Conservation (phyloP, 768 basidiomycete species). For the Pisolithus sp. region DNA sequence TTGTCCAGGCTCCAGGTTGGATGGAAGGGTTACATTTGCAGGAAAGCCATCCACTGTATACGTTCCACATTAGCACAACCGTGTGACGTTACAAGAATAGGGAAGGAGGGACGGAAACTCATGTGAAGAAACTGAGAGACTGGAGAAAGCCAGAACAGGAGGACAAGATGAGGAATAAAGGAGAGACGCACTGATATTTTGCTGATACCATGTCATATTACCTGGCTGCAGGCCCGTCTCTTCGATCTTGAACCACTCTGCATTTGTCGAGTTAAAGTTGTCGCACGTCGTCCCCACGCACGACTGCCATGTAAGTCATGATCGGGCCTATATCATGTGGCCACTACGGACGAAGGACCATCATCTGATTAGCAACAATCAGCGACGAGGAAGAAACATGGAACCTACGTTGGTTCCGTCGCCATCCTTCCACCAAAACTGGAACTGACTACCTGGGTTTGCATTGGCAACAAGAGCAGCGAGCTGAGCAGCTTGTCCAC, state of each 20-base stretch:
- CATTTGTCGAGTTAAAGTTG: constrained; percentile 49
- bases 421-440: constrained; percentile 51
- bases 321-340: constrained; percentile 60
- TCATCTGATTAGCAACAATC: not conserved
- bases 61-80: not conserved
- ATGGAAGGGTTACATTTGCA: constrained; percentile 40
- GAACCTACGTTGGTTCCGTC: constrained; percentile 30
- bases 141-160: not conserved
- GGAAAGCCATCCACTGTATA: constrained; percentile 34
- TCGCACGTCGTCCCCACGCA: constrained; percentile 55
- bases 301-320: constrained; percentile 66
- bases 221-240: constrained; percentile 40
- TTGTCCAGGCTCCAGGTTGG: constrained; percentile 54
- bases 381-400: not conserved
- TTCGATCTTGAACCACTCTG: constrained; percentile 72
- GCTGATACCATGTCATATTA: constrained; percentile 44
- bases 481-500: constrained; percentile 47
- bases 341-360: constrained; percentile 29
- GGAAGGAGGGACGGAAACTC: no score
- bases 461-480: constrained; percentile 48
- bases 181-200: constrained; percentile 41
- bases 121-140: not conserved
- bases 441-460: constrained; percentile 51
- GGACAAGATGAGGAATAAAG: not conserved
- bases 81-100: no score